Evolutionary conservation across 352 stramenopile genomes (phyloP).

Genomic region (Phytophthora kernoviae): DNA sequence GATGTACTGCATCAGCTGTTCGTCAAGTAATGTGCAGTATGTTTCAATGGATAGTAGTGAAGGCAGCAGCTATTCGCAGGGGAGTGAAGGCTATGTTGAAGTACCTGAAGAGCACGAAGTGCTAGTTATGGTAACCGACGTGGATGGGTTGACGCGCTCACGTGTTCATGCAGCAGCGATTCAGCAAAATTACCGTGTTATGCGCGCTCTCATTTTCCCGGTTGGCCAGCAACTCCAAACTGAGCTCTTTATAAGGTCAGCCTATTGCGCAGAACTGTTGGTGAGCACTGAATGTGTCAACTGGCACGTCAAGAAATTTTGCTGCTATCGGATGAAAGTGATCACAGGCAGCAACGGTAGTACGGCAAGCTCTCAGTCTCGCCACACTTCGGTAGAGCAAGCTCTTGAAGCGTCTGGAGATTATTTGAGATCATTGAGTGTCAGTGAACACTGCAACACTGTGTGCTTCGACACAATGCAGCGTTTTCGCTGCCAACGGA

Average conservation of each 20-base stretch:
- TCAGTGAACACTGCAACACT: background rate
- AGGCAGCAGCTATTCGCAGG: background rate
- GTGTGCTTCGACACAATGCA: slow-evolving; percentile 15
- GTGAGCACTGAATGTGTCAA: slow-evolving; percentile 22
- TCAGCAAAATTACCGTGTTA: slow-evolving; percentile 39
- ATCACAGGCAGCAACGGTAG: slow-evolving; percentile 7
- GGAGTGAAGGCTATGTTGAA: slow-evolving; percentile 1
- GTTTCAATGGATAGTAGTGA: slow-evolving; percentile 28
- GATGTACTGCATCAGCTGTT: slow-evolving; percentile 30
- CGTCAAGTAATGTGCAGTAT: slow-evolving; percentile 22
- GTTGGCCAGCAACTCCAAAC: slow-evolving; percentile 10
- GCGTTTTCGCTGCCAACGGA: background rate
- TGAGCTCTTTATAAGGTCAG: slow-evolving; percentile 13
- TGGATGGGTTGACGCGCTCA: slow-evolving; percentile 28
- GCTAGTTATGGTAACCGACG: slow-evolving; percentile 35
- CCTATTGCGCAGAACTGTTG: slow-evolving; percentile 36
- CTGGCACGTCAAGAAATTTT: slow-evolving; percentile 44
- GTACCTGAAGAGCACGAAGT: slow-evolving; percentile 9
- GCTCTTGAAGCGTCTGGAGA: slow-evolving; percentile 13
- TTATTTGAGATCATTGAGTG: slow-evolving; percentile 12
- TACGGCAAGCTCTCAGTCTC: background rate
- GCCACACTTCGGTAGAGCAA: slow-evolving; percentile 14
- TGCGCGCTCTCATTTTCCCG: slow-evolving; percentile 41
- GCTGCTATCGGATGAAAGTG: slow-evolving; percentile 38
- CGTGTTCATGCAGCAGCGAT: slow-evolving; percentile 5